Base-by-base conservation (phyloP, 441 rosid species). In the Pelargonium australe region DNA sequence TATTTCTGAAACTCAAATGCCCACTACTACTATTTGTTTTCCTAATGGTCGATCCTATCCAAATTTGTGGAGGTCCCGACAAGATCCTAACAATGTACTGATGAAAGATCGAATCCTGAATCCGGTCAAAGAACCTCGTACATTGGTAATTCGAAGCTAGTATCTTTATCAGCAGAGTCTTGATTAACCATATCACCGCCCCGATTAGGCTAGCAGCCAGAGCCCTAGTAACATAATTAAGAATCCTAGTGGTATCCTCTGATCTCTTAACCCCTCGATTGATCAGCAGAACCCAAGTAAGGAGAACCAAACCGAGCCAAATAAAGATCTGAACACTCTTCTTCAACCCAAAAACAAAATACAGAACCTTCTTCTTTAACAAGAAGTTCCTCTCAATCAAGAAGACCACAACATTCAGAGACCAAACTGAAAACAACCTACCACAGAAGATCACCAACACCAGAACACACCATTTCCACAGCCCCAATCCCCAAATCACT, bases 111-210 rank as follows among this genome's bases (percentile, higher is more conserved):
- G 96, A 87, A 45, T 89, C 98, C 81, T 93, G 98, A 72, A 86
- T 82, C 66, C 98, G 80, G 73, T 93, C 98, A 64, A 93, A 93
- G 84, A 89, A 93, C 66, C 83, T 82, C 64, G 79, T 80, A 28
- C 91, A 91, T n/a, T 93, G 96, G 85, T 89, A 90, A 72, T 75
- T 87, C 0, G 96, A 89, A 66, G 98, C 96, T 69, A 93, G 80
- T 9, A 89, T 83, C 80, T 93, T 93, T 23, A 93, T 77, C 81
- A 81, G 76, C 68, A 78, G 75, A 41, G 90, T 89, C 78, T 93
- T 93, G 69, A 85, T 47, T 70, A 93, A 60, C 82, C 96, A 89
- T 70, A 90, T 37, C 67, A 85, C 79, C 16, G 96, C 76, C 2
- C 96, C 97, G 0, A 89, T 63, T 1, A 87, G 91, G 72, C 87